Base-by-base conservation (phyloP, 2,329 filamentous ascomycete genomes). In the Chaetomiaceae sp. region DNA sequence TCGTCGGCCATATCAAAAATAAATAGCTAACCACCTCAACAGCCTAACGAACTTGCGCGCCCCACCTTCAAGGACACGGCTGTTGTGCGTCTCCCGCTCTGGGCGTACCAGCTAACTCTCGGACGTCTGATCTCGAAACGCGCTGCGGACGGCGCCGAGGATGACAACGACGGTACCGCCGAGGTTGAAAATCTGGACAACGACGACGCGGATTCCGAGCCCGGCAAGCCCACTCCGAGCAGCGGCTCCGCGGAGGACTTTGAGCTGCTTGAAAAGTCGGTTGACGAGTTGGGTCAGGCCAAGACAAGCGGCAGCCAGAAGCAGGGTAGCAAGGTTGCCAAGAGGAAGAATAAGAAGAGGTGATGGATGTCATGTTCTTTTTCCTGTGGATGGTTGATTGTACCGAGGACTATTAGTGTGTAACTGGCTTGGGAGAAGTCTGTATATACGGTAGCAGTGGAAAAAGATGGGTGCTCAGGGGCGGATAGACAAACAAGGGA, bases 1-100 rank as follows among this genome's bases (percentile, higher is more conserved):
- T 11, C 6, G 10, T 42, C 34, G n/a, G 11, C 21, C 27, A 27
- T 27, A 43, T 50, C 5, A 27, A 9, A 9, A 44, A n/a, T 8
- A 47, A 36, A 16, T 51, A 42, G 2, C 44, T 42, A 30, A 43
- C 57, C 8, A n/a, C 44, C 41, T n/a, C 25, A 27, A 5, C 58
- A 92, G 88, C 82, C 83, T 65, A 81, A 90, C 55, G 90, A 96
- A 68, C 85, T 99, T 55, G 77, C 80, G 40, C 75, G 78, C 60
- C 94, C 94, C 1, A 87, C 85, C 3, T 73, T 96, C 68, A 80
- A 73, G 58, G 88, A 97, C 66, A 99, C 94, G 0, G 84, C 90
- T 55, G 78, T 97, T 40, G 81, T 87, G 69, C 86, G 86, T 48
- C 73, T 95, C 5, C 94, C 94, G 1, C 66, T 85, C 50, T 95